Conservation (phyloP, 179 eudicot species). For the Silene coronaria region DNA sequence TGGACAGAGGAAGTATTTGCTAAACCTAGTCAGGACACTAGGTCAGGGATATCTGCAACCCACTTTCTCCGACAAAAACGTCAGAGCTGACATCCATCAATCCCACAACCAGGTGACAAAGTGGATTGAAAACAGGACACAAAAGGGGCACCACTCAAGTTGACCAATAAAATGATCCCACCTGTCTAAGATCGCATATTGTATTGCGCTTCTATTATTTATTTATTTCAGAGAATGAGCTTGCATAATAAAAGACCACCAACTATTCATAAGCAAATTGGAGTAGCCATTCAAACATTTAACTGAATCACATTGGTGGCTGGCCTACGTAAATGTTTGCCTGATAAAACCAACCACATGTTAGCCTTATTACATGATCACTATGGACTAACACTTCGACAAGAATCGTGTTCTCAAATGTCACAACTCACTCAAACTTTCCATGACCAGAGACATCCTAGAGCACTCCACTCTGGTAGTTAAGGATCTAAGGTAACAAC, state of each 20-base stretch:
- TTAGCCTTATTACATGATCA: background rate
- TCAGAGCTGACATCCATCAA: background rate
- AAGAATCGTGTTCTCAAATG: background rate
- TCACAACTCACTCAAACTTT: background rate
- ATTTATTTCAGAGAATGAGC: background rate
- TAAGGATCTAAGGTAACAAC: background rate
- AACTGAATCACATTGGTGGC: conserved; percentile 1
- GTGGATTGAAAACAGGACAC: background rate
- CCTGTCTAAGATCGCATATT: background rate
- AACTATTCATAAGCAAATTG: background rate
- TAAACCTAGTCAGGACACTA: background rate
- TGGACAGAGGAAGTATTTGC: background rate
- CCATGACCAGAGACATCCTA: background rate
- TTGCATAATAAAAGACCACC: background rate
- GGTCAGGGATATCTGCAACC: background rate
- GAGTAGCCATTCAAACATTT: background rate
- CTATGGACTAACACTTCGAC: background rate
- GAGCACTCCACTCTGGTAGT: background rate
- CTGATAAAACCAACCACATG: background rate
- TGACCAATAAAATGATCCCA: background rate
- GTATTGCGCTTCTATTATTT: background rate
- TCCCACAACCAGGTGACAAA: background rate
- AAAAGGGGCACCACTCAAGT: background rate
- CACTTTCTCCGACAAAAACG: background rate
- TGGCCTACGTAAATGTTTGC: background rate